Base-by-base conservation (phyloP, 2,329 filamentous ascomycete species). In the Dothistroma septosporum region DNA sequence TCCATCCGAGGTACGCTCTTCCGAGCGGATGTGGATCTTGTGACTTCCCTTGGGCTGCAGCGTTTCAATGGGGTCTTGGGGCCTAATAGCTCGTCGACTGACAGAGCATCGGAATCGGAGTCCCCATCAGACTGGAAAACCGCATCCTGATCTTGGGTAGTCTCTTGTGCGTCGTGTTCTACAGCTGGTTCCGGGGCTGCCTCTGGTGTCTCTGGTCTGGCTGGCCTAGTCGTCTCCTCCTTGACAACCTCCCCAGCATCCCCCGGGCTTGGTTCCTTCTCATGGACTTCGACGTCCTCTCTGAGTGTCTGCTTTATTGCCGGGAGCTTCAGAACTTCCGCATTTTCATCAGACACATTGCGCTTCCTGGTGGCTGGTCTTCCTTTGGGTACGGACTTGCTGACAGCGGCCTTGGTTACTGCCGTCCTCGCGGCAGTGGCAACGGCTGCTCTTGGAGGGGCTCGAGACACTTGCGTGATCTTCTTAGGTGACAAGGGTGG, bases 401-500 rank as follows among this genome's bases (percentile, higher is more conserved):
- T 53, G 19, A 53, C 47, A 7, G 54, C 55, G 21, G 50, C 31
- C 54, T 66, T 66, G 3, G 14, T 44, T 8, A 9, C 41, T 19
- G 41, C 24, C 24, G 24, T 28, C 24, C 24, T 28, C 28, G 21
- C 28, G n/a, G 60, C 57, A 5, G 55, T 58, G 11, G 59, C 58
- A 21, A 61, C 64, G 8, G 55, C 10, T 55, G 31, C 47, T 32
- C 61, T 63, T 10, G 65, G 59, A 4, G 60, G 59, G 35, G 61
- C 60, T 53, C 63, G 69, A 8, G 69, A 64, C 14, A 74, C 67
- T 60, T 75, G 73, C 7, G 72, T 73, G 62, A 72, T 70, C 67
- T 75, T 75, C 66, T 74, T 74, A 5, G 73, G 71, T 31, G 72
- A 74, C 16, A 75, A 65, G 19, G 73, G 69, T 44, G 60, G 31